These are phyloP conservation scores for Lenzites betulinus DNA, from an alignment of 768 basidiomycete species.

Conservation along the genomic window DNA sequence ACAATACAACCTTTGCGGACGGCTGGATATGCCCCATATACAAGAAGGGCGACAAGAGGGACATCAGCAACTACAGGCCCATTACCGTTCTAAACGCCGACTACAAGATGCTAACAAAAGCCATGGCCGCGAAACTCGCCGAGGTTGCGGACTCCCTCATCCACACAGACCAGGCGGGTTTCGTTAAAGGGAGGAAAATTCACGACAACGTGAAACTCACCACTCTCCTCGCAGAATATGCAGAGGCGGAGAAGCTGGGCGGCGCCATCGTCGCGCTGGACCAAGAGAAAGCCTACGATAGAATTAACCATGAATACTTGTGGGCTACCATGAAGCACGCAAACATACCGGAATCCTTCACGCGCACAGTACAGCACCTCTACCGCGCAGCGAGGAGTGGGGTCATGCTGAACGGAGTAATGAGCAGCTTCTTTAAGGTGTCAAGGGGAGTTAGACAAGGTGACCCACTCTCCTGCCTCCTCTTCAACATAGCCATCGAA, in stretches of 20 bases:
- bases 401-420: constrained; percentile 37
- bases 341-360: constrained; percentile 16
- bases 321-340: constrained; percentile 8
- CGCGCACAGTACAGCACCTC: constrained; percentile 23
- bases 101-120: constrained; percentile 33
- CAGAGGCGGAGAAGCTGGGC: constrained; percentile 6
- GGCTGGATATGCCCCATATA: constrained; percentile 43
- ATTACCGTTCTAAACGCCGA: constrained; percentile 30
- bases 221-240: constrained; percentile 15
- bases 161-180: constrained; percentile 41
- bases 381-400: constrained; percentile 33
- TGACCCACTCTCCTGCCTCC: constrained; percentile 36
- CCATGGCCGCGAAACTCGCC: constrained; percentile 23
- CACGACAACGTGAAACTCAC: constrained; percentile 35
- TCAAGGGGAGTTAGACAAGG: constrained; percentile 41
- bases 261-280: too few species aligned
- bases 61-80: constrained; percentile 22
- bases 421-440: constrained; percentile 30
- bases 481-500: constrained; percentile 36
- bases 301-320: constrained; percentile 19
- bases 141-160: constrained; percentile 23
- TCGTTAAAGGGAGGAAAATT: constrained; percentile 36
- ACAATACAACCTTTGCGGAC: constrained; percentile 23
- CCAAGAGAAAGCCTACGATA: too few species aligned
- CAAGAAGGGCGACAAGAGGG: too few species aligned